Evolutionary conservation across 2,329 filamentous ascomycete genomes (phyloP), one percentile per base, ranked within the genome.

Genomic region (Graphilbum ipis-grandicollis): DNA sequence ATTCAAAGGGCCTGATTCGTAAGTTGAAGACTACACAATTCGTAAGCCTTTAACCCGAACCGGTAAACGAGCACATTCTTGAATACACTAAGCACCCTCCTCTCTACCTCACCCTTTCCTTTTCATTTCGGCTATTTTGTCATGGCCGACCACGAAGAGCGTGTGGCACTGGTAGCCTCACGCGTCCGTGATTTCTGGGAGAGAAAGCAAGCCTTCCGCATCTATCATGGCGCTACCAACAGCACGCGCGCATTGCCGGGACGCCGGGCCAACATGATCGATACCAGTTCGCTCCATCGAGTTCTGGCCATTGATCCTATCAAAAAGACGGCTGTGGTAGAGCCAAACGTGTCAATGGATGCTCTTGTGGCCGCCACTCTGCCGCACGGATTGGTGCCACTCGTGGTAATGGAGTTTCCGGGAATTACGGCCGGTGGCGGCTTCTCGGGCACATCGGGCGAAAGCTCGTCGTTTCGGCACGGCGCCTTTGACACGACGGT

Each of bases 171-270:
- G 37, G 58, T 70, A 33, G 56, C 65, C 0, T 47, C 52, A 23
- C 54, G 59, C 18, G 55, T 69, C 23, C 52, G 53, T 40, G 48
- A 58, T 5, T 68, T 70, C 44, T 50, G 62, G 36, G 48, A 53
- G 3, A 50, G 46, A 8, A 52, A 57, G 40, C 52, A 60, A 49
- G 68, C 75, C 3, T 85, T 81, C 54, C 67, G 78, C n/a, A 75
- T 85, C 50, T 79, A 74, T 47, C 79, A 85, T 55, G 80, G 80
- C 42, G 74, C 76, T 0, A 84, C 79, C 19, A 84, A 82, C 57
- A 81, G 73, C 54, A 85, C 80, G 28, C 73, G 80, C 8, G 65
- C 66, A 19, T 63, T 63, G 8, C 56, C 59, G 17, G 62, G 62
- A 22, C 55, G 53, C 33, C 50, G 53, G 12, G 62, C 64, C 50